A percentile compares a stretch with the other conserved stretches of the same genome.
Conservation (phyloP, 2,329 filamentous ascomycete species). For the Fusarium sp. region DNA sequence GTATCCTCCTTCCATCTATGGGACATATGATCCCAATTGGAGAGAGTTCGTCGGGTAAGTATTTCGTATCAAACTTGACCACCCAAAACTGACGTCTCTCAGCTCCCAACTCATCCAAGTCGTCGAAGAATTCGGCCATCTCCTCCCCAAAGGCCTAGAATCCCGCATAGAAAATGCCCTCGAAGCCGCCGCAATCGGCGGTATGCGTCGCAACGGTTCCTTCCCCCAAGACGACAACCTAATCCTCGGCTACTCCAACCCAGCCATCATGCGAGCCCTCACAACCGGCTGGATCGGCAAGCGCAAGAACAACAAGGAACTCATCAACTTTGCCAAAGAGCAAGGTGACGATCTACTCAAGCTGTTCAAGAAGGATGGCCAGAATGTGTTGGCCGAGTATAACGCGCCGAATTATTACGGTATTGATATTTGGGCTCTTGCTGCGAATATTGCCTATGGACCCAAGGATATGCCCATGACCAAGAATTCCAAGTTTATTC, state of each 20-base stretch:
- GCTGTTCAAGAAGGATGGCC: slow-evolving; percentile 42
- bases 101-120: slow-evolving; percentile 15
- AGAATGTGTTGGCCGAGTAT: slow-evolving; percentile 7
- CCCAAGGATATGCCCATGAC: slow-evolving; percentile 22
- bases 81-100: accelerated
- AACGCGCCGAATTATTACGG: slow-evolving; percentile 21
- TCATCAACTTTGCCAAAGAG: slow-evolving; percentile 53
- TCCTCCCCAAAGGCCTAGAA: slow-evolving; percentile 3
- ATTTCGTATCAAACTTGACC: accelerated
- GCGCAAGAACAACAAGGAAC: slow-evolving; percentile 52
- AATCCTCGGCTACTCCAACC: slow-evolving; percentile 56
- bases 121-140: slow-evolving; percentile 9
- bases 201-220: slow-evolving; percentile 21
- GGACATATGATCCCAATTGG: slow-evolving; percentile 16
- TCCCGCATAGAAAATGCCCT: slow-evolving; percentile 13
- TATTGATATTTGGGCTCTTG: slow-evolving; percentile 20
- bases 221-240: slow-evolving; percentile 6
- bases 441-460: slow-evolving; percentile 10
- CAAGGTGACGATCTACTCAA: slow-evolving; percentile 48
- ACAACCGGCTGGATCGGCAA: slow-evolving; percentile 56
- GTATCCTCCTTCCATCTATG: slow-evolving; percentile 18
- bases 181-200: slow-evolving; percentile 12
- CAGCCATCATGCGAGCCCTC: slow-evolving; percentile 55
- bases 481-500: slow-evolving; percentile 15
- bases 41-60: slow-evolving; percentile 20